Base-by-base conservation (phyloP, 2,329 filamentous ascomycete genomes). In the Lasiodiplodia gonubiensis region DNA sequence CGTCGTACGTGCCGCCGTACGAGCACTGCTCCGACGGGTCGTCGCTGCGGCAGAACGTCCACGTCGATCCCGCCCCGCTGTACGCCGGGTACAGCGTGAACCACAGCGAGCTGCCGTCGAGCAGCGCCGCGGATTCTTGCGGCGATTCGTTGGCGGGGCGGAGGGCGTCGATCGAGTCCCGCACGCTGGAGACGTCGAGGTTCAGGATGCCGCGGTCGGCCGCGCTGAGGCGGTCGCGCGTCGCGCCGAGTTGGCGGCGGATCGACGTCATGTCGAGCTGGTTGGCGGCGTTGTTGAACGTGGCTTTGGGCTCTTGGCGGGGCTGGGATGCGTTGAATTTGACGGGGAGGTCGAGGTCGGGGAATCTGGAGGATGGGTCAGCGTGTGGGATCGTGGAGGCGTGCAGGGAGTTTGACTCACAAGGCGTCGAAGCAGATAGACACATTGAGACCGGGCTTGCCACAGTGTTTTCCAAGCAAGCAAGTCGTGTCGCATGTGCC, bases 171-270 rank as follows among this genome's bases (percentile, higher is more conserved):
- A 59, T 21, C 1, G 46, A 27, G 21, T 11, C 7, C 5, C 49
- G 49, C 3, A 63, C 59, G 27, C 21, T 18, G n/a, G 18, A 18
- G 21, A 51, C 1, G 14, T 49, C 42, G 4, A 63, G 59, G 11
- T 2, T 16, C 46, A 63, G 21, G 21, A 63, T 33, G 27, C 27
- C 27, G 2, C 59, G 39, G 4, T 16, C 27, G 5, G 12, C 12
- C 1, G n/a, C 1, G 18, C 16, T 12, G 27, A 23, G n/a, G 10
- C 11, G 7, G 2, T 21, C 14, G 12, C 10, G 3, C 21, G 59
- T 63, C 11, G 59, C 59, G 42, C 59, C 59, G 46, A 63, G 42
- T 21, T 63, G 59, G n/a, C n/a, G 30, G 21, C 42, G 42, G 30
- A 63, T 23, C 27, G 30, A 10, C 18, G 27, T 51, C 42, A 63